Percentiles rank a stretch among this genome's conserved stretches.
These are phyloP conservation scores for Geotrichum macrosporum DNA, from an alignment of 1,139 yeast genomes.

Conservation along the genomic window DNA sequence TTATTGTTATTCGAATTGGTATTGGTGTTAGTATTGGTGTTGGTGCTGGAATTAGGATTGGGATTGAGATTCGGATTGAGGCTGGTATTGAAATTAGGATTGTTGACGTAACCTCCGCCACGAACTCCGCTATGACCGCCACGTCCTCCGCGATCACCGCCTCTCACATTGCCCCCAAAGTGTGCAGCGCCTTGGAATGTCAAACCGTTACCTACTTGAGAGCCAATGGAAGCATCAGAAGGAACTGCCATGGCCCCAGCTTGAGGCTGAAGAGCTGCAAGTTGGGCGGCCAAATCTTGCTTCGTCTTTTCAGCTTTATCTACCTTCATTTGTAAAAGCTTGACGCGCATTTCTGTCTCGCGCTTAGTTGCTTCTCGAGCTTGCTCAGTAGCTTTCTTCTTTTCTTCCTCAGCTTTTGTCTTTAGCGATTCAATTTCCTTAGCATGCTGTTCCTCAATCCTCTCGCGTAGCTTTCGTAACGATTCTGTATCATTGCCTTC, in stretches of 20 bases:
- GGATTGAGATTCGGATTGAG: no score
- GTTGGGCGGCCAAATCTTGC: slow-evolving; percentile 28
- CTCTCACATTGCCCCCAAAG: not conserved
- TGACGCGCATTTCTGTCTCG: slow-evolving; percentile 37
- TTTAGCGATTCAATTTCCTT: slow-evolving; percentile 15
- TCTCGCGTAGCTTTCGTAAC: slow-evolving; percentile 14
- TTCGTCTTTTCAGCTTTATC: slow-evolving; percentile 38
- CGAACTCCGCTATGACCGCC: no score
- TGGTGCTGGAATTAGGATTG: no score
- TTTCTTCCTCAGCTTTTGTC: slow-evolving; percentile 24
- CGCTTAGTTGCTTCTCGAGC: slow-evolving; percentile 27
- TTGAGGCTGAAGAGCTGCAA: slow-evolving; percentile 7
- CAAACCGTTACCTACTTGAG: slow-evolving; percentile 1
- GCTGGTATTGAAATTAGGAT: no score
- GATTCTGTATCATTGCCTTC: slow-evolving; percentile 2
- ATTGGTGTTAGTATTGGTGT: no score
- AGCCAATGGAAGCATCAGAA: slow-evolving; percentile 1
- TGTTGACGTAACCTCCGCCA: no score
- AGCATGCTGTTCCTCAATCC: slow-evolving; percentile 17
- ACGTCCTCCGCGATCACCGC: not conserved
- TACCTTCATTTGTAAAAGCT: slow-evolving; percentile 35
- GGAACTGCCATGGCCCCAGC: not conserved
- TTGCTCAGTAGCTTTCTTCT: slow-evolving; percentile 23
- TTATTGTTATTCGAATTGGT: no score
- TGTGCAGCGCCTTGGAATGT: slow-evolving; percentile 4